phyloP scores from a whole-genome alignment of 306 rosid species.

The Sicyos baderoa region DNA sequence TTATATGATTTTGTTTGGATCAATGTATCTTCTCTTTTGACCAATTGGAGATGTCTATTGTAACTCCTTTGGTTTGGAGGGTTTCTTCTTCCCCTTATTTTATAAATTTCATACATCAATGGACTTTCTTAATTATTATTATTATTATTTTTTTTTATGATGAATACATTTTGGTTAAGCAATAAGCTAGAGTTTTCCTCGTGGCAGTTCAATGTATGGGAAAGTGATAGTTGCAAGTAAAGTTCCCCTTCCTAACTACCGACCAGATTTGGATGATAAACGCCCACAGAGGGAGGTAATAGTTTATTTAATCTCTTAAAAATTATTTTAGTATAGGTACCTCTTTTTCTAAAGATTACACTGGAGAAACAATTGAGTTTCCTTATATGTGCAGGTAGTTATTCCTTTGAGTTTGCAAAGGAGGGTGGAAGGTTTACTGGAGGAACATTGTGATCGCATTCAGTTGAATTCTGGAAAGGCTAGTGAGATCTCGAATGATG shows the following conservation, averaged over 20 bases:
- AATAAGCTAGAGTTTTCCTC: constrained; percentile 18
- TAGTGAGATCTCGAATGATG: constrained; percentile 30
- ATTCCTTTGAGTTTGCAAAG: constrained; percentile 83
- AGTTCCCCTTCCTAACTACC: constrained; percentile 93
- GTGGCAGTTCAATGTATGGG: constrained; percentile 63
- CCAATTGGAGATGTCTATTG: no score
- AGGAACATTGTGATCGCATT: constrained; percentile 74
- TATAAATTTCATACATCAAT: no score
- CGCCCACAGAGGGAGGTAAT: constrained; percentile 96
- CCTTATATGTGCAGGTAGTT: constrained; percentile 46
- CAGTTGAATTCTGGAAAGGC: constrained; percentile 43
- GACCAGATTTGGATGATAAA: constrained; percentile 97
- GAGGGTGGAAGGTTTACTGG: constrained; percentile 86
- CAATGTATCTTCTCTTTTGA: background rate
- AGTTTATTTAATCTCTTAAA: constrained; percentile 7
- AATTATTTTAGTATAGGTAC: constrained; percentile 11
- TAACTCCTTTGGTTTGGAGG: no score
- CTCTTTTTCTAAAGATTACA: constrained; percentile 12
- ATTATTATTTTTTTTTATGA: no score
- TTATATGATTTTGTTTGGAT: background rate
- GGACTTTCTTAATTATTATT: no score
- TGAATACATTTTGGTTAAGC: constrained; percentile 12
- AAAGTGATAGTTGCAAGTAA: constrained; percentile 93
- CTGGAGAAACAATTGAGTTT: constrained; percentile 7
- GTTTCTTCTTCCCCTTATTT: no score